phyloP scores from a whole-genome alignment of 352 stramenopile species.

The Pythium biforme region DNA sequence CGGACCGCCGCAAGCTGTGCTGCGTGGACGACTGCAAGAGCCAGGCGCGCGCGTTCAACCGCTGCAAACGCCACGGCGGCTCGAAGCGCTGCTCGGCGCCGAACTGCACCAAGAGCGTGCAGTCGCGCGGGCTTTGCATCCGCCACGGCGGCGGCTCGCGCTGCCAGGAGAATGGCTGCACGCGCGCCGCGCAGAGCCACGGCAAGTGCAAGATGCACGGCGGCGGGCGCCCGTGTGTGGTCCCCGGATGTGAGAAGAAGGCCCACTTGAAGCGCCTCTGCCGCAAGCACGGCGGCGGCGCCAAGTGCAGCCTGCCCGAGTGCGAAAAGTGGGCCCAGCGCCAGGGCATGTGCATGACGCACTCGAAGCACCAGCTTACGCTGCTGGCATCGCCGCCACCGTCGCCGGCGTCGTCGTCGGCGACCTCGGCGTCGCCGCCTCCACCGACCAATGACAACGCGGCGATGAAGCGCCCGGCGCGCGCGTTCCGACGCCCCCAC shows the following conservation, averaged over 20 bases:
- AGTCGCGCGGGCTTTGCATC: slow-evolving; percentile 63
- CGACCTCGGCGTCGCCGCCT: not conserved
- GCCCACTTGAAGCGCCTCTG: slow-evolving; percentile 80
- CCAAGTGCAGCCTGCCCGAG: slow-evolving; percentile 60
- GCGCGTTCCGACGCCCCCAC: slow-evolving; percentile 2
- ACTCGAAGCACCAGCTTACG: slow-evolving; percentile 54
- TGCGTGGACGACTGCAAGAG: slow-evolving; percentile 72
- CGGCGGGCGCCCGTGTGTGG: slow-evolving; percentile 50
- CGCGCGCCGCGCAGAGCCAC: slow-evolving; percentile 65
- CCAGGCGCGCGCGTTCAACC: slow-evolving; percentile 80
- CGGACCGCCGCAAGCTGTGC: slow-evolving; percentile 74
- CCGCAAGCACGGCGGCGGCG: slow-evolving; percentile 77
- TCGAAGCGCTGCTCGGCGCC: slow-evolving; percentile 79
- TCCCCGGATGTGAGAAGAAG: slow-evolving; percentile 79
- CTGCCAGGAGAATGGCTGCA: slow-evolving; percentile 64
- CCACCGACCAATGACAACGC: too few relatives aligned
- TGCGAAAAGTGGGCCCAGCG: slow-evolving; percentile 87
- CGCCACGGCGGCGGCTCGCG: slow-evolving; percentile 75
- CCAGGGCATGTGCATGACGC: slow-evolving; percentile 83
- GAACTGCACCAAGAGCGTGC: slow-evolving; percentile 80
- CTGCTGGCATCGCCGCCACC: slow-evolving; percentile 25
- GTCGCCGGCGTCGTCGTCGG: slow-evolving; percentile 19
- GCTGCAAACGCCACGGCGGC: slow-evolving; percentile 80
- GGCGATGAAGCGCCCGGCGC: not conserved
- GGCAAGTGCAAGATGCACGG: slow-evolving; percentile 67